Conservation (phyloP, 306 rosid genomes). For the Pachyrhizus erosus region DNA sequence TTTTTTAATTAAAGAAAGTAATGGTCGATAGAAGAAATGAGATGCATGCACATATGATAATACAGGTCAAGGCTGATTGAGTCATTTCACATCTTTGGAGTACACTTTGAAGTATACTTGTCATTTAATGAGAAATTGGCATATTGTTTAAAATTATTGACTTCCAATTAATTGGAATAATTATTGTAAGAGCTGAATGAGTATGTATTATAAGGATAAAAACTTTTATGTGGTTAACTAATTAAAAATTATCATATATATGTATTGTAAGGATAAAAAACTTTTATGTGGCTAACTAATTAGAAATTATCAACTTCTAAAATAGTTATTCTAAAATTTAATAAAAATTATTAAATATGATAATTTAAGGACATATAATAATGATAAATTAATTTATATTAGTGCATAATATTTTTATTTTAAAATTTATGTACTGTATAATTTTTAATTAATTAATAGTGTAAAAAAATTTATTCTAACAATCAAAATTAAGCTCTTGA, state of each 20-base stretch:
- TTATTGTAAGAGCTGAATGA: no score
- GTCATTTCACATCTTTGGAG: slow-evolving; percentile 39
- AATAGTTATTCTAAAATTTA: not conserved
- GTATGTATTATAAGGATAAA: no score
- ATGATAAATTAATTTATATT: no score
- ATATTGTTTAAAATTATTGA: not conserved
- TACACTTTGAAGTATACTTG: not conserved
- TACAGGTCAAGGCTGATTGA: slow-evolving; percentile 30
- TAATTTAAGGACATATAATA: no score
- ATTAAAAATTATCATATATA: no score
- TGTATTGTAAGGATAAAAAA: no score
- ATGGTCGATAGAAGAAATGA: slow-evolving; percentile 26
- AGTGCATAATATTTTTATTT: no score
- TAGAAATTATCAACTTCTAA: not conserved
- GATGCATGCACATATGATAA: slow-evolving; percentile 44
- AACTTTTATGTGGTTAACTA: no score
- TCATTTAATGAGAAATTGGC: not conserved
- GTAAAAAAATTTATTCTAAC: no score
- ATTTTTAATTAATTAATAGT: no score
- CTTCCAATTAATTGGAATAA: no score
- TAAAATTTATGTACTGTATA: not conserved
- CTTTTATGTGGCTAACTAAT: not conserved
- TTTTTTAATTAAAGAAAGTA: slow-evolving; percentile 40
- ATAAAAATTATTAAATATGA: not conserved
- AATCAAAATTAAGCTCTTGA: not conserved